These are phyloP conservation scores for Plantago ovata DNA, from an alignment of 257 asterid genomes.

Conservation along the genomic window DNA sequence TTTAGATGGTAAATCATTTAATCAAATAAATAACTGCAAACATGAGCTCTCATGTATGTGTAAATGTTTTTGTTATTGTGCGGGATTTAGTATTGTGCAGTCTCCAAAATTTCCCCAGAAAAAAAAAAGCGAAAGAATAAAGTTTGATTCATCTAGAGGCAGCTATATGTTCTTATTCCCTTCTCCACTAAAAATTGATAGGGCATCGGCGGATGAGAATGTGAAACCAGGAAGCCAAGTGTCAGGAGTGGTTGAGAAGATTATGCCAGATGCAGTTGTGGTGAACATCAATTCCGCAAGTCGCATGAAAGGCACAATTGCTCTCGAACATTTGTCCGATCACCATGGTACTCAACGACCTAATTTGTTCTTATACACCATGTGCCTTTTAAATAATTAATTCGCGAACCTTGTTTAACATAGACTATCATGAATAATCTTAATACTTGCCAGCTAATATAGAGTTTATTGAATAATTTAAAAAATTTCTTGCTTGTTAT, in stretches of 20 bases:
- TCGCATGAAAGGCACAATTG: constrained; percentile 65
- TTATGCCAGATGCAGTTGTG: constrained; percentile 52
- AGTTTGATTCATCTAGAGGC: constrained; percentile 10
- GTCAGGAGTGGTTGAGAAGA: constrained; percentile 76
- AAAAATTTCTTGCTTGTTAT: neutral
- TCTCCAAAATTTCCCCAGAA: no score
- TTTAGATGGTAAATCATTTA: no score
- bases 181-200: constrained; percentile 21
- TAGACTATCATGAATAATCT: no score
- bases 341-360: constrained; percentile 52
- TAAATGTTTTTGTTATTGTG: no score
- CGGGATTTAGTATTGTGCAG: no score
- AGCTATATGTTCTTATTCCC: constrained; percentile 8
- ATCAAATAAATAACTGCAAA: no score
- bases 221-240: constrained; percentile 70
- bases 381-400: no score
- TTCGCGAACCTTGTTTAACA: neutral
- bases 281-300: constrained; percentile 48
- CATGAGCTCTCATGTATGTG: no score
- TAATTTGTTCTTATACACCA: neutral
- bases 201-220: constrained; percentile 47
- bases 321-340: constrained; percentile 84
- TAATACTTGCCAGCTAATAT: constrained; percentile 7
- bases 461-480: constrained; percentile 4
- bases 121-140: no score